Conservation (phyloP, 306 rosid species). For the Citrullus amarus region DNA sequence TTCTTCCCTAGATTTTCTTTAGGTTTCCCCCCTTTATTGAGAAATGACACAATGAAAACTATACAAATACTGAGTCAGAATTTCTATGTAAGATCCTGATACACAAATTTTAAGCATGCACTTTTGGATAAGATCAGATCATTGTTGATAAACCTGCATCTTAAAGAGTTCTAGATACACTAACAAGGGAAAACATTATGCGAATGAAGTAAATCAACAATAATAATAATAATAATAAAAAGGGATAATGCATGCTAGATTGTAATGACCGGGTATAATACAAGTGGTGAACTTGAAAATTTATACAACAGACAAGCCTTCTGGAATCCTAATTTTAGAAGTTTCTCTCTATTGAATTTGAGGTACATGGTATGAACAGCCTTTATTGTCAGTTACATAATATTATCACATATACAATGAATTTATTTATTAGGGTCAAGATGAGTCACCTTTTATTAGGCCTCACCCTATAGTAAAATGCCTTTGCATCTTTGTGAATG, state of each 20-base stretch:
- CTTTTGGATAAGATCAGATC: background rate
- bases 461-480: background rate
- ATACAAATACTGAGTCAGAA: background rate
- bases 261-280: background rate
- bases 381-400: background rate
- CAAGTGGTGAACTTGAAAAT: background rate
- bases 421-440: background rate
- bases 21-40: background rate
- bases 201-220: background rate
- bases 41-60: background rate
- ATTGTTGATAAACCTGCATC: background rate
- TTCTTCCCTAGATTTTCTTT: background rate
- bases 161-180: background rate
- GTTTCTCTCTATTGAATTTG: background rate
- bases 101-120: background rate
- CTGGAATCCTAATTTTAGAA: background rate
- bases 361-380: background rate
- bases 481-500: background rate
- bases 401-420: background rate
- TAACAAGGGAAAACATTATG: background rate
- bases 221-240: background rate
- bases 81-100: background rate
- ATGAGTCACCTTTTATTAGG: background rate
- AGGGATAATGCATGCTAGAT: background rate
- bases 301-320: background rate